Evolutionary conservation across 345 rosid genomes (phyloP).

Genomic region (Lepidium aucheri): DNA sequence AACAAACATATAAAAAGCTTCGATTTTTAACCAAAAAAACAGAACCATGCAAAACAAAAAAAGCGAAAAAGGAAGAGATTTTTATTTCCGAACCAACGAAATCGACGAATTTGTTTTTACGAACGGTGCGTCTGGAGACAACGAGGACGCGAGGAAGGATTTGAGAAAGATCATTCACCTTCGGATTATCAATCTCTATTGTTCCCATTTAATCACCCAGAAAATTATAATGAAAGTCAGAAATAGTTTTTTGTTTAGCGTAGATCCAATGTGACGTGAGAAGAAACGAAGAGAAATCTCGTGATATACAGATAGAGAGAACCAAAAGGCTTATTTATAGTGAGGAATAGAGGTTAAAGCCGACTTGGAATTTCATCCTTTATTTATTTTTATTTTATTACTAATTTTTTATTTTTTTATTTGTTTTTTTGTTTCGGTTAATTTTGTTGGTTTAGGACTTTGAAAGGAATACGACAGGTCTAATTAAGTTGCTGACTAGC

Average conservation of each 20-base stretch:
- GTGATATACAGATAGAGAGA: conserved; percentile 8
- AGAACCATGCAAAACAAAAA: conserved; percentile 14
- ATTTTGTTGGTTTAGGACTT: neutral
- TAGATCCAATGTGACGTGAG: conserved; percentile 24
- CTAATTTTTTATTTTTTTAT: neutral
- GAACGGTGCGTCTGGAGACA: conserved; percentile 55
- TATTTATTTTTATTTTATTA: neutral
- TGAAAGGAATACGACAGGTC: neutral
- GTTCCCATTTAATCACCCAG: neutral
- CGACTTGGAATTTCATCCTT: neutral
- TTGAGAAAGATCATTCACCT: conserved; percentile 35
- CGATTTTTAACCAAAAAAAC: neutral
- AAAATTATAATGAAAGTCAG: neutral
- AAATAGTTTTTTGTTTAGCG: conserved; percentile 14
- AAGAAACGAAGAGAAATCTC: neutral
- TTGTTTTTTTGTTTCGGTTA: neutral
- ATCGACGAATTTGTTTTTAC: conserved; percentile 58
- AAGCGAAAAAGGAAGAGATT: neutral
- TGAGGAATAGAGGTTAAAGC: neutral
- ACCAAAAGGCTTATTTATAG: conserved; percentile 18
- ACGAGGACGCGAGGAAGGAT: conserved; percentile 57
- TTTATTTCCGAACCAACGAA: conserved; percentile 37
- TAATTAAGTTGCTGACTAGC: neutral
- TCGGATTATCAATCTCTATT: conserved; percentile 12
- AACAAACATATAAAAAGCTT: neutral